Evolutionary conservation across 306 rosid genomes (phyloP).

Genomic region (Dicorynia guianensis): DNA sequence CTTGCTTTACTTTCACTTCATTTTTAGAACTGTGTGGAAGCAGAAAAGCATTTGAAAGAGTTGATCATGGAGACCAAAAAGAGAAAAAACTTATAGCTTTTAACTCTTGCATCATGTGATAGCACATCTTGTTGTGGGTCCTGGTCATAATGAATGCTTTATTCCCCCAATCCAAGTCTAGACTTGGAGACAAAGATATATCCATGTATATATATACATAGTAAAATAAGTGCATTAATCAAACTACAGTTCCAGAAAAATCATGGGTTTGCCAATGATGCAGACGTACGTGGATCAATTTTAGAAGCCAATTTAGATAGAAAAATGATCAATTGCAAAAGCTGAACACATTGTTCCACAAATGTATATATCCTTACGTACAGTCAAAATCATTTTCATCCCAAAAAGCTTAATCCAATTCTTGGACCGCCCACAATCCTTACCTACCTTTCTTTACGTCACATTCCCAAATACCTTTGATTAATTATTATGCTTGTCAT

Average conservation of each 20-base stretch:
- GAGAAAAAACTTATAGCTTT: constrained; percentile 42
- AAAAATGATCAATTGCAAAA: constrained; percentile 45
- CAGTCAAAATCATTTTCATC: constrained; percentile 42
- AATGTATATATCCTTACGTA: constrained; percentile 39
- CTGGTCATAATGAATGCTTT: constrained; percentile 51
- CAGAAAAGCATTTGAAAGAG: constrained; percentile 24
- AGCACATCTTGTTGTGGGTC: constrained; percentile 53
- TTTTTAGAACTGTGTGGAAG: constrained; percentile 33
- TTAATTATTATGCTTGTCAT: constrained; percentile 39
- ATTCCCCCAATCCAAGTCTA: constrained; percentile 50
- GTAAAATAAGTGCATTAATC: constrained; percentile 17
- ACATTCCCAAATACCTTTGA: constrained; percentile 43
- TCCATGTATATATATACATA: background rate
- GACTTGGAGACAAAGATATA: background rate
- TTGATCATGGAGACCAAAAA: background rate
- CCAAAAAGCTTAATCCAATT: constrained; percentile 39
- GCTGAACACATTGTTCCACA: constrained; percentile 40
- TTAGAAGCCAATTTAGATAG: constrained; percentile 45
- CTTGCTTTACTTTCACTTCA: constrained; percentile 54
- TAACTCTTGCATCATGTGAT: constrained; percentile 44
- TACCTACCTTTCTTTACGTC: constrained; percentile 58
- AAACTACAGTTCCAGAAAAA: constrained; percentile 10
- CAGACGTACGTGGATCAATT: constrained; percentile 47
- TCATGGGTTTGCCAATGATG: constrained; percentile 42
- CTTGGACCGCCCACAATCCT: constrained; percentile 51